A percentile compares a stretch with the other conserved stretches of the same genome.
phyloP scores from a whole-genome alignment of 2,329 filamentous ascomycete species.

The Pseudogymnoascus sp. region DNA sequence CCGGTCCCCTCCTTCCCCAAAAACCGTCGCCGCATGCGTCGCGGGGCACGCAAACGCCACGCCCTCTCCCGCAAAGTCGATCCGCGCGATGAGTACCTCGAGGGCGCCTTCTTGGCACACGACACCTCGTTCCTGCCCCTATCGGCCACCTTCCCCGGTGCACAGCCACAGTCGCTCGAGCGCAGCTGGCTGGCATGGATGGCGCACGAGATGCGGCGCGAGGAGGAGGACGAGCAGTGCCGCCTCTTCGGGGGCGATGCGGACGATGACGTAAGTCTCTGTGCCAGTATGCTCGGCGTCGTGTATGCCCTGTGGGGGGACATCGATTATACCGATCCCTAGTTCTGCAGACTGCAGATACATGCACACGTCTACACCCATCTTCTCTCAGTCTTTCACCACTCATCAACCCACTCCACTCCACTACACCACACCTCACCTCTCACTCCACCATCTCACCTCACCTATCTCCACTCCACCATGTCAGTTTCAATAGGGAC shows the following conservation, averaged over 20 bases:
- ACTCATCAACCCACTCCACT: not conserved
- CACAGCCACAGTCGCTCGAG: not conserved
- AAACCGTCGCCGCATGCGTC: not conserved
- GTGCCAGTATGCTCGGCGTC: constrained; percentile 25
- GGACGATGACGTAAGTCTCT: constrained; percentile 23
- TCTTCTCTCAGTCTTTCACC: constrained; percentile 2
- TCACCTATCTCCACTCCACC: not conserved
- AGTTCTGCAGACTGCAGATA: not conserved
- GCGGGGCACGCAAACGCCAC: constrained; percentile 2
- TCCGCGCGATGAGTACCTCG: not conserved
- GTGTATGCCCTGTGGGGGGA: constrained; percentile 21
- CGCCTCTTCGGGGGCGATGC: constrained; percentile 25
- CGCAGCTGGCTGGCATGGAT: not conserved
- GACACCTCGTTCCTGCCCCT: not conserved
- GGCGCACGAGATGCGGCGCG: not conserved
- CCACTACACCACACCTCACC: not conserved
- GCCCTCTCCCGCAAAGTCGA: constrained; percentile 2
- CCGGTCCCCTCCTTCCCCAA: not conserved
- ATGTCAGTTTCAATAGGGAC: not conserved
- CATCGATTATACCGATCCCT: constrained; percentile 9
- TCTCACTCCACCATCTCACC: not conserved
- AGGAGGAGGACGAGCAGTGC: constrained; percentile 20
- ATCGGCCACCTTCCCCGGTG: not conserved
- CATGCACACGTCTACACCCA: not conserved
- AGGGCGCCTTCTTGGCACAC: not conserved